phyloP scores from a whole-genome alignment of 495 filamentous ascomycete genomes.

The Daldinia bambusicola region DNA sequence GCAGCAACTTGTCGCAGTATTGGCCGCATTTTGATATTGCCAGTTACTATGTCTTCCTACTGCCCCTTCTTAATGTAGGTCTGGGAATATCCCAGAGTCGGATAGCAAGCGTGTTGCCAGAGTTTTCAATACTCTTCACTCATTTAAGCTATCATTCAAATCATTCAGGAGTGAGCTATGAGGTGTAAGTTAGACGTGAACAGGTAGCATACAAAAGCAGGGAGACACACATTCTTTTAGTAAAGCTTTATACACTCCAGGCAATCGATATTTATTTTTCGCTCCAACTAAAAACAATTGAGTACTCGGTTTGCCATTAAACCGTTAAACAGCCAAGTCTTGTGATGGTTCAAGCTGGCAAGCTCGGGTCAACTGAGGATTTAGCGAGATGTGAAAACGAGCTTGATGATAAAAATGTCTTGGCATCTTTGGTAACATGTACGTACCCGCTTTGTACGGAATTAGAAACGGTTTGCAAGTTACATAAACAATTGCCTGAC shows the following conservation, averaged over 20 bases:
- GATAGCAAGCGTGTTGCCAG: not conserved
- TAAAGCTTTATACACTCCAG: not conserved
- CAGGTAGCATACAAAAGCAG: not conserved
- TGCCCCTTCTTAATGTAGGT: not conserved
- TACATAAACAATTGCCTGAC: not conserved
- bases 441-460: not conserved
- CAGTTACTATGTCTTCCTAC: not conserved
- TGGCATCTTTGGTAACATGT: not conserved
- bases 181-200: not conserved
- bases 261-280: no score
- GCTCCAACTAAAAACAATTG: not conserved
- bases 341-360: not conserved
- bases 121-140: not conserved
- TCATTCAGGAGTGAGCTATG: not conserved
- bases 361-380: not conserved
- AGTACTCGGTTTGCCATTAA: not conserved
- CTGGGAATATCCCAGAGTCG: not conserved
- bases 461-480: not conserved
- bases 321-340: not conserved
- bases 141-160: not conserved
- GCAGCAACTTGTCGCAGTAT: constrained; percentile 7
- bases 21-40: constrained; percentile 13
- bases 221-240: not conserved
- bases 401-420: not conserved
- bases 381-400: not conserved